Conservation (phyloP, 2,329 filamentous ascomycete species). For the Pseudocercospora macadamiae region DNA sequence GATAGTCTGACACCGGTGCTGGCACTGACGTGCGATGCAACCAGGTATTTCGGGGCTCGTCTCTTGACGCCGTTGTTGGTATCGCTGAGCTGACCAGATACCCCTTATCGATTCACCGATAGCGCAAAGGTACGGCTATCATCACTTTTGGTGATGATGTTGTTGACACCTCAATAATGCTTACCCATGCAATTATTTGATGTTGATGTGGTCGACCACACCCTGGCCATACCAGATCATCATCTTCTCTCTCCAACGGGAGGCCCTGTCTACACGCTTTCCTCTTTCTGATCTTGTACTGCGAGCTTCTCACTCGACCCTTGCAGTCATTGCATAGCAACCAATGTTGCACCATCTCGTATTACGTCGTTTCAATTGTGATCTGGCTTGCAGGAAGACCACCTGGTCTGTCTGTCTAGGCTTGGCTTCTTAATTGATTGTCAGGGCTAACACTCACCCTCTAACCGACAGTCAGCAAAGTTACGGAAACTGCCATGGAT, state of each 20-base stretch:
- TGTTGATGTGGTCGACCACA: no score
- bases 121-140: no score
- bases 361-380: background rate
- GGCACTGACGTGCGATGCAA: background rate
- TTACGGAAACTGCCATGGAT: background rate
- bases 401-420: background rate
- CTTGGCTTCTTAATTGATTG: background rate
- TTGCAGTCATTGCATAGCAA: background rate
- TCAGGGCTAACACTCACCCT: background rate
- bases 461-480: background rate
- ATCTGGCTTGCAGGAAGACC: background rate
- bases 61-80: background rate
- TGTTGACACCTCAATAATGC: no score
- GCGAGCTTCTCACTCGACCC: background rate
- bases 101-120: background rate
- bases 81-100: no score
- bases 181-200: no score
- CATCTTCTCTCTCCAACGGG: no score
- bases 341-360: constrained; percentile 2
- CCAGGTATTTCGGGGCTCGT: background rate
- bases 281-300: background rate
- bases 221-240: no score
- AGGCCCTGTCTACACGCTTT: background rate
- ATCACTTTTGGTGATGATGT: no score
- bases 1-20: background rate